These are phyloP conservation scores for Alternaria sp. DNA, from an alignment of 2,329 filamentous ascomycete species.

Conservation along the genomic window DNA sequence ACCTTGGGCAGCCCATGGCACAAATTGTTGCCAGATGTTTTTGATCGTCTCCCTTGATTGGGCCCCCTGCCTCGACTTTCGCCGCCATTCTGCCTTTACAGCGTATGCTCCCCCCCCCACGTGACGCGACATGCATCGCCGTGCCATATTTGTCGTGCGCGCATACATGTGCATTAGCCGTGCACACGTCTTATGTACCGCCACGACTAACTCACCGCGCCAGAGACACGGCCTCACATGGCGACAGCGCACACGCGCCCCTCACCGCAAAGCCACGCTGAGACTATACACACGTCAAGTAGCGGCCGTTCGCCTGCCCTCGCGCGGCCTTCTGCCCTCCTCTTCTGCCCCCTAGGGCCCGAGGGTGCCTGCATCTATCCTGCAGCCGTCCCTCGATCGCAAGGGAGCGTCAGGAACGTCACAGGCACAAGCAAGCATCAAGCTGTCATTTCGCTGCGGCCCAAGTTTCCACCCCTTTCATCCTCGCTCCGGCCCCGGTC, in stretches of 20 bases:
- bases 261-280: constrained; percentile 20
- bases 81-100: constrained; percentile 13
- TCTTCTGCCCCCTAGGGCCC: not conserved
- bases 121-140: constrained; percentile 33
- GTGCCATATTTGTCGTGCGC: constrained; percentile 16
- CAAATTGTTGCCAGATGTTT: constrained; percentile 22
- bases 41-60: constrained; percentile 28
- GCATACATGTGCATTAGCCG: constrained; percentile 30
- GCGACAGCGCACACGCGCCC: constrained; percentile 9
- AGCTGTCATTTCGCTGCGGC: constrained; percentile 30
- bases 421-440: constrained; percentile 27
- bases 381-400: constrained; percentile 6
- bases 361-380: not conserved
- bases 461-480: constrained; percentile 32
- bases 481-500: constrained; percentile 32
- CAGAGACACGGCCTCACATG: constrained; percentile 20
- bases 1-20: constrained; percentile 22
- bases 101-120: constrained; percentile 17
- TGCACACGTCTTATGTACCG: constrained; percentile 37
- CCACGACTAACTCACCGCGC: constrained; percentile 30
- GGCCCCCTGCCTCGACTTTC: constrained; percentile 24
- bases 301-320: not conserved
- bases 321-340: constrained; percentile 11
- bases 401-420: constrained; percentile 19
- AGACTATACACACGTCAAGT: constrained; percentile 1